phyloP scores from a whole-genome alignment of 2,329 filamentous ascomycete genomes.

The Laburnicola sp. region DNA sequence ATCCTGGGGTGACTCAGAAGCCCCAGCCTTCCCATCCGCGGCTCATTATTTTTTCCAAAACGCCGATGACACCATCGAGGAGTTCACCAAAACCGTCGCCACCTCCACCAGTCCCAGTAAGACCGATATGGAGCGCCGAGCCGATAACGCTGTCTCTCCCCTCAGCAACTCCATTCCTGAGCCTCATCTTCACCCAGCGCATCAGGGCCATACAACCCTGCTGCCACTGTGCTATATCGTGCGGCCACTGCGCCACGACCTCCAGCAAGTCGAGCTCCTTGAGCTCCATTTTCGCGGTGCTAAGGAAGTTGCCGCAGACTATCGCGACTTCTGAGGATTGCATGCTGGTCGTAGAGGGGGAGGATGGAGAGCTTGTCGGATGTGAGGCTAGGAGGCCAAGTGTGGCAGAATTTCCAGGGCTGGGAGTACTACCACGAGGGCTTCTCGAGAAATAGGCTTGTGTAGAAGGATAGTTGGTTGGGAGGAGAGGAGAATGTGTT shows the following conservation, averaged over 20 bases:
- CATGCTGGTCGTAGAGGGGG: constrained; percentile 21
- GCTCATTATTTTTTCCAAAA: constrained; percentile 35
- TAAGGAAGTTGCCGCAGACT: constrained; percentile 31
- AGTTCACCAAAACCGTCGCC: constrained; percentile 35
- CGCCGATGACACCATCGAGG: constrained; percentile 30
- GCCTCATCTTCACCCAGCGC: constrained; percentile 38
- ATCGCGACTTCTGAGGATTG: constrained; percentile 24
- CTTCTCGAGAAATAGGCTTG: constrained; percentile 11
- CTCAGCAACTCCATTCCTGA: constrained; percentile 26
- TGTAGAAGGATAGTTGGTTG: constrained; percentile 5
- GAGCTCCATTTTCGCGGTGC: constrained; percentile 12
- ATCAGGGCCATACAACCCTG: constrained; percentile 35
- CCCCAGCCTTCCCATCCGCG: constrained; percentile 37
- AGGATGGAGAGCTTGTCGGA: constrained; percentile 17
- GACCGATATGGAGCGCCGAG: background rate
- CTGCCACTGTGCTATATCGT: constrained; percentile 29
- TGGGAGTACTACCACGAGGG: constrained; percentile 12
- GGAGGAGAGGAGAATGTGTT: constrained; percentile 23
- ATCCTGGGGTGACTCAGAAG: constrained; percentile 19
- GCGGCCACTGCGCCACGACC: constrained; percentile 20
- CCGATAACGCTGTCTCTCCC: constrained; percentile 17
- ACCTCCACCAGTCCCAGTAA: constrained; percentile 15
- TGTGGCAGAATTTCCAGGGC: constrained; percentile 15
- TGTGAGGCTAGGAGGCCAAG: constrained; percentile 17
- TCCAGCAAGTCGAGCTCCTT: constrained; percentile 21